These are phyloP conservation scores for Globisporangium acanthophoron DNA, from an alignment of 352 stramenopile species.

Conservation along the genomic window DNA sequence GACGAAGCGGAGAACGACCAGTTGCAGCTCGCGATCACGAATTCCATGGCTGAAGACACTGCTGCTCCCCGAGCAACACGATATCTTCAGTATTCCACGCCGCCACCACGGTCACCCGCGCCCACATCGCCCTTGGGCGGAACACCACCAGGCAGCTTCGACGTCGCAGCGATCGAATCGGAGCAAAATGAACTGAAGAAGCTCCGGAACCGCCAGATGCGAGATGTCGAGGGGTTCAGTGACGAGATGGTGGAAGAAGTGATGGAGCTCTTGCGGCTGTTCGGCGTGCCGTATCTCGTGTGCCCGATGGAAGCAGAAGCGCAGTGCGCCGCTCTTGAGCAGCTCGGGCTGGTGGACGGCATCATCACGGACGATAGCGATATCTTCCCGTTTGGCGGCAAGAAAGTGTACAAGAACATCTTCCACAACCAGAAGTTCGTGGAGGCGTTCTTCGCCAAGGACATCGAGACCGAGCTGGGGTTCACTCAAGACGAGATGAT, in stretches of 20 bases:
- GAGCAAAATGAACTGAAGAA: conserved; percentile 76
- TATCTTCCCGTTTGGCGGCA: conserved; percentile 93
- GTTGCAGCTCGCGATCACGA: conserved; percentile 25
- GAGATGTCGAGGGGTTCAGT: conserved; percentile 92
- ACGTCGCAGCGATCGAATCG: conserved; percentile 35
- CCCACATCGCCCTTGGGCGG: background rate
- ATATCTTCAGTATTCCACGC: conserved; percentile 41
- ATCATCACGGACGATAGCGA: conserved; percentile 98
- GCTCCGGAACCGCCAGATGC: conserved; percentile 65
- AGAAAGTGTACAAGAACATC: conserved; percentile 98
- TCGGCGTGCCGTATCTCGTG: conserved; percentile 98
- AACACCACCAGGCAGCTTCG: conserved; percentile 1
- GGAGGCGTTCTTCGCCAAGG: conserved; percentile 93
- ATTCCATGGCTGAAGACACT: conserved; percentile 26
- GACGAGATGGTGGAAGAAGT: conserved; percentile 98
- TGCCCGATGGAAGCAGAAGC: conserved; percentile 99
- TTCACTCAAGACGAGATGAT: conserved; percentile 91
- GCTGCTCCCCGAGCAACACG: conserved; percentile 18
- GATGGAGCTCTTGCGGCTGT: conserved; percentile 94
- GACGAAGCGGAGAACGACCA: conserved; percentile 18
- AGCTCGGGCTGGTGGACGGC: conserved; percentile 94
- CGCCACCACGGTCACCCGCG: background rate
- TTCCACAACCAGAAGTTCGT: conserved; percentile 99
- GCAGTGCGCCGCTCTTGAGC: conserved; percentile 96
- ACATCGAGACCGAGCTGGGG: conserved; percentile 91